A percentile compares a stretch with the other conserved stretches of the same genome.
Conservation (phyloP, 2,329 filamentous ascomycete species). For the Calonectria hawksworthii region DNA sequence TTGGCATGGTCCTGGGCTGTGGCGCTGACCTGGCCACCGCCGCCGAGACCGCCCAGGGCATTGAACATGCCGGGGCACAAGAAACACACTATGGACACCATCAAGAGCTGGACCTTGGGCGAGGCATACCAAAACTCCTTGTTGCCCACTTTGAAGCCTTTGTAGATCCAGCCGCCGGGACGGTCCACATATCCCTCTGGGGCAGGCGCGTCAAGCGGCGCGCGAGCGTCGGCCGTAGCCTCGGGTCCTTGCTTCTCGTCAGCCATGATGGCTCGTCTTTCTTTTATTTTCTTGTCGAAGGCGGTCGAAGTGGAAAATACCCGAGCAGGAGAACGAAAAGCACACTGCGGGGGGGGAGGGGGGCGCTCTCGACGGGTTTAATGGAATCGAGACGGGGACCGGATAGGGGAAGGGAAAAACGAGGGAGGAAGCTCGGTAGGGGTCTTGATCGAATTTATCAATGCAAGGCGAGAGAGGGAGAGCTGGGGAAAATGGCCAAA, state of each 20-base stretch:
- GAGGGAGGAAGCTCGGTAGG: neutral
- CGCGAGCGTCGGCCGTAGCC: conserved; percentile 30
- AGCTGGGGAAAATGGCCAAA: conserved; percentile 33
- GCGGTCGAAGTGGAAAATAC: conserved; percentile 14
- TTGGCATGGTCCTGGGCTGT: conserved; percentile 74
- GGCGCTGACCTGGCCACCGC: conserved; percentile 66
- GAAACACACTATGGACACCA: conserved; percentile 72
- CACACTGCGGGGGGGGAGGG: conserved; percentile 6
- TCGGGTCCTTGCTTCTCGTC: conserved; percentile 43
- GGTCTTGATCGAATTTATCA: conserved; percentile 18
- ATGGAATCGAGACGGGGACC: conserved; percentile 7
- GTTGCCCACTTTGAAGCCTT: conserved; percentile 67
- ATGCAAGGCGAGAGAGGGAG: conserved; percentile 29
- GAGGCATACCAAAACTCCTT: conserved; percentile 79
- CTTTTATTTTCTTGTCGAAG: neutral
- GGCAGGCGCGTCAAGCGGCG: conserved; percentile 32
- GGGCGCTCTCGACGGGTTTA: neutral
- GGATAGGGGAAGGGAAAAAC: neutral
- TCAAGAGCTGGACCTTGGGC: conserved; percentile 77
- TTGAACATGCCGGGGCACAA: conserved; percentile 82
- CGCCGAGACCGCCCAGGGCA: conserved; percentile 75
- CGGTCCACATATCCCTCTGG: conserved; percentile 44
- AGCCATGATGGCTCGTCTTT: conserved; percentile 38
- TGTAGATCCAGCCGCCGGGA: conserved; percentile 77
- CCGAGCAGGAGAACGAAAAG: conserved; percentile 6